Conservation (phyloP, 371 early-diverging fungal genomes). For the Mortierella sp. region DNA sequence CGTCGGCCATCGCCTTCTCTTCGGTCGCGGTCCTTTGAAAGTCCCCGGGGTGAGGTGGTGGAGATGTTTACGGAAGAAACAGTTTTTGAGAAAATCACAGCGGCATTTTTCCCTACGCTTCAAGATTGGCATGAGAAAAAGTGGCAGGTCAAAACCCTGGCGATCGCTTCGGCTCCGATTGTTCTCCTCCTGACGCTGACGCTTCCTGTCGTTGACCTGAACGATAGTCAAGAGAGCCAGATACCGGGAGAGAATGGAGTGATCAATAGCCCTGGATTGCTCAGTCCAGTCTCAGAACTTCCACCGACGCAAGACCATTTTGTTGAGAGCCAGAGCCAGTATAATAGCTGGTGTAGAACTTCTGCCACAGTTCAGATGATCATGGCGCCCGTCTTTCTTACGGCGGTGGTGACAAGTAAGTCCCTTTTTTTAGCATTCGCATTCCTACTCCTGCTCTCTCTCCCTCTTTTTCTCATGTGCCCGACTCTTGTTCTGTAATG, state of each 20-base stretch:
- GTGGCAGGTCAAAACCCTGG: constrained; percentile 57
- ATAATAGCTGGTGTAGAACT: constrained; percentile 26
- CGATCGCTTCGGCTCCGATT: constrained; percentile 61
- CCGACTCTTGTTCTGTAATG: not conserved
- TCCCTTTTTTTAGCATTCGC: not conserved
- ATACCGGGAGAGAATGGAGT: no score
- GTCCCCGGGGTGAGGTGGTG: not conserved
- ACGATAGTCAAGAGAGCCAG: constrained; percentile 24
- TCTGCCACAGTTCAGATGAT: constrained; percentile 29
- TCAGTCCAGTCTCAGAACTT: constrained; percentile 6
- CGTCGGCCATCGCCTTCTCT: not conserved
- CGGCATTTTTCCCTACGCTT: constrained; percentile 62
- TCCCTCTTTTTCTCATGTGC: no score
- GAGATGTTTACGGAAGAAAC: not conserved
- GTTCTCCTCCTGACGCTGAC: constrained; percentile 63
- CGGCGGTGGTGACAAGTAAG: constrained; percentile 31
- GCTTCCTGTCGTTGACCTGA: constrained; percentile 65
- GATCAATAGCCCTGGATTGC: not conserved
- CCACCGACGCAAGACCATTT: constrained; percentile 1
- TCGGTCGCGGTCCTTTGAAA: not conserved
- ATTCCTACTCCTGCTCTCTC: no score
- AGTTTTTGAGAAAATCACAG: not conserved
- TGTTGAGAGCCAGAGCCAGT: constrained; percentile 41
- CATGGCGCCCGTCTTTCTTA: constrained; percentile 31
- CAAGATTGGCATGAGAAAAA: constrained; percentile 60